A percentile compares a stretch with the other conserved stretches of the same genome.
phyloP scores from a whole-genome alignment of 2,329 filamentous ascomycete species.

The Lasiodiplodia gonubiensis region DNA sequence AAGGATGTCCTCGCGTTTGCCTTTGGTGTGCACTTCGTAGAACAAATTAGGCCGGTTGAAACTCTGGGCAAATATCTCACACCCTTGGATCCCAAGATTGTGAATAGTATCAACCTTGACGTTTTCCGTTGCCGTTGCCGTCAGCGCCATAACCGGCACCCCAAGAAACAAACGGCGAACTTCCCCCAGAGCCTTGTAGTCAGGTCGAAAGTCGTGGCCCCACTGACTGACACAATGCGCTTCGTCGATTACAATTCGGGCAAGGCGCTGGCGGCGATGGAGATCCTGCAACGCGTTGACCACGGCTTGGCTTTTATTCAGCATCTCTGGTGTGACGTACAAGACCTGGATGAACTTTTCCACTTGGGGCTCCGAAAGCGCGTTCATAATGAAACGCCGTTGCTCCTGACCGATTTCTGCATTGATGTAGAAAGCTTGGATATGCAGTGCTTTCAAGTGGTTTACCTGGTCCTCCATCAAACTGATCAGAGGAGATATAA shows the following conservation, averaged over 20 bases:
- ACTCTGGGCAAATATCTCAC: slow-evolving; percentile 83
- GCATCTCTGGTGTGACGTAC: slow-evolving; percentile 97
- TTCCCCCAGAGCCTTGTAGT: slow-evolving; percentile 86
- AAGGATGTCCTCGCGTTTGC: slow-evolving; percentile 61
- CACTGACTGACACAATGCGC: slow-evolving; percentile 99
- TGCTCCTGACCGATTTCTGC: slow-evolving; percentile 71
- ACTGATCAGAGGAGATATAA: slow-evolving; percentile 92
- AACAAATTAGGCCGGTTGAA: slow-evolving; percentile 96
- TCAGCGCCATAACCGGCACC: slow-evolving; percentile 92
- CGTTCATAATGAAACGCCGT: slow-evolving; percentile 69
- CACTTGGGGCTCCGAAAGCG: slow-evolving; percentile 66
- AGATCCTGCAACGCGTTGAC: slow-evolving; percentile 69
- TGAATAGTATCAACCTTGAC: slow-evolving; percentile 91
- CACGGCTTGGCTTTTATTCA: slow-evolving; percentile 78
- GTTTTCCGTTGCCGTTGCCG: slow-evolving; percentile 91
- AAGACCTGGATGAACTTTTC: slow-evolving; percentile 83
- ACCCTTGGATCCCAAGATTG: slow-evolving; percentile 82
- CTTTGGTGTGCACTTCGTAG: slow-evolving; percentile 82
- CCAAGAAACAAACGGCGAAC: slow-evolving; percentile 73
- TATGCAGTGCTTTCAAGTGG: slow-evolving; percentile 74
- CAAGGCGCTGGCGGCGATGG: slow-evolving; percentile 74
- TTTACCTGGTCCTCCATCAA: slow-evolving; percentile 97
- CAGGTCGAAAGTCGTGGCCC: slow-evolving; percentile 96
- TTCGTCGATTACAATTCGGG: slow-evolving; percentile 94
- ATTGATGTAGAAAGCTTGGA: slow-evolving; percentile 83